These are phyloP conservation scores for Trametes gibbosa DNA, from an alignment of 768 basidiomycete species.

Conservation along the genomic window DNA sequence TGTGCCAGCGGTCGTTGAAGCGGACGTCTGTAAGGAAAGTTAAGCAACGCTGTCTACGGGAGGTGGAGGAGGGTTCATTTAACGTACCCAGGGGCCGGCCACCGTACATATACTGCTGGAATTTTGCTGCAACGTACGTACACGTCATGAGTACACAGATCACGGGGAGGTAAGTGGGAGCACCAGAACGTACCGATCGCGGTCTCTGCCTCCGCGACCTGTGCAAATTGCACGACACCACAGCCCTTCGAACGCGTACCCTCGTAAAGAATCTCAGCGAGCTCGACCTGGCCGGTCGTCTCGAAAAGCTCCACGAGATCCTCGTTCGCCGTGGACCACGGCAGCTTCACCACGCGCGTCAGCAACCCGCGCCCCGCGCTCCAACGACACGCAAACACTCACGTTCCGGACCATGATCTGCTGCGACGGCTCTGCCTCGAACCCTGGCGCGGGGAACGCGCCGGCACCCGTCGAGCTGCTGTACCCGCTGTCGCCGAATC, in stretches of 20 bases:
- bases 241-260: constrained; percentile 90
- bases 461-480: constrained; percentile 36
- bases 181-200: constrained; percentile 65
- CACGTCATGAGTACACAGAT: neutral
- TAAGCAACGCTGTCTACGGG: neutral
- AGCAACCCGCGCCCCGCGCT: too few relatives aligned
- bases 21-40: constrained; percentile 63
- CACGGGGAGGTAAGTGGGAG: neutral
- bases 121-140: constrained; percentile 61
- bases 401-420: constrained; percentile 99
- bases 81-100: constrained; percentile 78
- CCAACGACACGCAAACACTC: too few relatives aligned
- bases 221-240: constrained; percentile 93
- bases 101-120: constrained; percentile 94
- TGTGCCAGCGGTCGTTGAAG: constrained; percentile 96
- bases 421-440: constrained; percentile 79
- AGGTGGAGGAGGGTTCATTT: neutral
- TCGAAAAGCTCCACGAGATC: constrained; percentile 97
- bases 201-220: constrained; percentile 86
- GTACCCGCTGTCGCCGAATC: constrained; percentile 34
- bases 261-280: constrained; percentile 94
- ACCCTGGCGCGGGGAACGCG: constrained; percentile 36
- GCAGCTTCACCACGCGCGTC: constrained; percentile 52
- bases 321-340: constrained; percentile 99
- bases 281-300: constrained; percentile 92